Conservation (phyloP, 768 basidiomycete species). For the Hebeloma cylindrosporum region DNA sequence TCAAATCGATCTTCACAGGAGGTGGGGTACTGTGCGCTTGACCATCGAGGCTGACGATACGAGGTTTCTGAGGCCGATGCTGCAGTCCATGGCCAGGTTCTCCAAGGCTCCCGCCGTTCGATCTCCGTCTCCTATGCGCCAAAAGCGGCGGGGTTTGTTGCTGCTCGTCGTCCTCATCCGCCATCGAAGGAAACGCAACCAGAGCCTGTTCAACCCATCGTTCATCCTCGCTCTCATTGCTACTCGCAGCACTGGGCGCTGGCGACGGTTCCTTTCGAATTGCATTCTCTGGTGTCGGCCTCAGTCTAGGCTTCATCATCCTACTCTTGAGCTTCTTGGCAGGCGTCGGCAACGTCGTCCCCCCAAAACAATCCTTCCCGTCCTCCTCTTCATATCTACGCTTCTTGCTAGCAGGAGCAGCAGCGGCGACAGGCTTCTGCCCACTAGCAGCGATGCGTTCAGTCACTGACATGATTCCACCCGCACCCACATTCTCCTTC, state of each 20-base stretch:
- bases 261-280: conserved; percentile 7
- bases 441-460: conserved; percentile 42
- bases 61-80: not conserved
- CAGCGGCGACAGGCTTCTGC: too few species aligned
- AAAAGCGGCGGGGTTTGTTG: not conserved
- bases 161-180: not conserved
- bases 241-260: conserved; percentile 10
- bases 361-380: conserved; percentile 27
- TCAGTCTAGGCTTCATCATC: conserved; percentile 20
- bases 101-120: not conserved
- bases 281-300: conserved; percentile 2
- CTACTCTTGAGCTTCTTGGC: conserved; percentile 22
- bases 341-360: conserved; percentile 11
- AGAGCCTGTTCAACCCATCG: conserved; percentile 19
- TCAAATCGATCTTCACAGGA: conserved; percentile 19
- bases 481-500: conserved; percentile 56
- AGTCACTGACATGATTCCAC: conserved; percentile 33
- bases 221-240: conserved; percentile 36
- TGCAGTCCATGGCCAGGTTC: not conserved
- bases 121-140: not conserved
- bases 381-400: conserved; percentile 40
- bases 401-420: too few species aligned
- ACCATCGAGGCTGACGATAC: conserved; percentile 6
- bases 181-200: conserved; percentile 10
- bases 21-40: conserved; percentile 6